Evolutionary conservation across 169 alveolate genomes (phyloP), one percentile per base, ranked within the genome.

Genomic region (Plasmodium cynomolgi): DNA sequence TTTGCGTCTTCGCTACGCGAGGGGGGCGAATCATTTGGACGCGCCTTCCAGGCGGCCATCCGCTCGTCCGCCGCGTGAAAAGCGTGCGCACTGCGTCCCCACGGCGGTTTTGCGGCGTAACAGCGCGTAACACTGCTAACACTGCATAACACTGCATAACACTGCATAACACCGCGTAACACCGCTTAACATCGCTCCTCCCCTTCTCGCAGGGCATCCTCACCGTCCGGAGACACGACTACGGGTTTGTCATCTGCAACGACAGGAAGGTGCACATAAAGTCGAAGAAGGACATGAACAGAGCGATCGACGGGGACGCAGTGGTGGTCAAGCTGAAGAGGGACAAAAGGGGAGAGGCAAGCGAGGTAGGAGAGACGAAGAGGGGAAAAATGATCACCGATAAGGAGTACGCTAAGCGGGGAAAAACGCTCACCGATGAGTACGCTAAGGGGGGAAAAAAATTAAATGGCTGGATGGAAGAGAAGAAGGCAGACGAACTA

Each of bases 251-350:
- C 54, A 3, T 81, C 13, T 68, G 54, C 73, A 54, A 90, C 50
- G 72, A 81, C 47, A 1, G 13, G 20, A 80, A 90, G 56, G 34
- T 90, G 11, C 94, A 90, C 33, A 90, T 90, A 5, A 41, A 29
- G 54, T 80, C 91, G 13, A 90, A 90, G 68, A 68, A 34, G 17
- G 91, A 98, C 91, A 84, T 96, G 93, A 98, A 98, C 93, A 96
- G 99, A 93, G 98, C 98, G 72, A 90, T 98, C 72, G 97, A 97
- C 91, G 99, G 99, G 34, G 99, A 98, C 95, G 91, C 96, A 26
- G 99, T 98, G 23, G 99, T 98, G 56, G 92, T 98, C n/a, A 96
- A 98, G 68, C 73, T 98, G 77, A 81, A 80, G 3, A 41, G 39
- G 31, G 20, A n/a, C 17, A 58, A 11, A 2, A 6, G 71, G 54